Evolutionary conservation across 257 asterid genomes (phyloP).

Genomic region (Solanum lycopersicoides): DNA sequence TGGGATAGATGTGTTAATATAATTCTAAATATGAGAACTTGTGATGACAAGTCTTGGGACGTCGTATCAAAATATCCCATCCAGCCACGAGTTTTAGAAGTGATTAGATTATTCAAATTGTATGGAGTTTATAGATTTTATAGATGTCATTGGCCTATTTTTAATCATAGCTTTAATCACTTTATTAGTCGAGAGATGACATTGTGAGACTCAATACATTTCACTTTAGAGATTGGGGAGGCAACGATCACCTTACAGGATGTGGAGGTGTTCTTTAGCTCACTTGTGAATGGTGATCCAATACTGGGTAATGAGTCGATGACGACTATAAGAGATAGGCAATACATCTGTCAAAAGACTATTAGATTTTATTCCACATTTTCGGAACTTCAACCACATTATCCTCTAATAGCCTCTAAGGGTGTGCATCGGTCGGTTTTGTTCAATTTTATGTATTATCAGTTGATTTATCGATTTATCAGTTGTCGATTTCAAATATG

Average conservation of each 20-base stretch:
- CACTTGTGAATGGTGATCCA: not conserved
- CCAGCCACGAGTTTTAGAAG: not conserved
- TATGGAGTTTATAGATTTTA: not conserved
- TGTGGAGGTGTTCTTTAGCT: not conserved
- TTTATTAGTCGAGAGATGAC: not conserved
- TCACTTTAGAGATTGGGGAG: not conserved
- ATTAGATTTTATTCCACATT: not conserved
- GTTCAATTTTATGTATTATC: too few relatives aligned
- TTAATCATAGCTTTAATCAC: not conserved
- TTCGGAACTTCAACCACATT: not conserved
- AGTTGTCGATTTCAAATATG: too few relatives aligned
- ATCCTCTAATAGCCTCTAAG: too few relatives aligned
- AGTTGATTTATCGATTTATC: too few relatives aligned
- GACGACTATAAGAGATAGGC: not conserved
- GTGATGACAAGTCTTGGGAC: not conserved
- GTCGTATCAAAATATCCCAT: not conserved
- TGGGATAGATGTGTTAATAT: not conserved
- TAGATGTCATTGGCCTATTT: not conserved
- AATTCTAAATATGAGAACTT: not conserved
- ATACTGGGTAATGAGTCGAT: not conserved
- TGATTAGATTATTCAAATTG: not conserved
- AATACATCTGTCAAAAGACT: not conserved
- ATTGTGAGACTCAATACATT: not conserved
- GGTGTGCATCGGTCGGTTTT: too few relatives aligned
- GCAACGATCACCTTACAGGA: not conserved